phyloP scores from a whole-genome alignment of 2,329 filamentous ascomycete genomes.

The Escovopsis sp. region DNA sequence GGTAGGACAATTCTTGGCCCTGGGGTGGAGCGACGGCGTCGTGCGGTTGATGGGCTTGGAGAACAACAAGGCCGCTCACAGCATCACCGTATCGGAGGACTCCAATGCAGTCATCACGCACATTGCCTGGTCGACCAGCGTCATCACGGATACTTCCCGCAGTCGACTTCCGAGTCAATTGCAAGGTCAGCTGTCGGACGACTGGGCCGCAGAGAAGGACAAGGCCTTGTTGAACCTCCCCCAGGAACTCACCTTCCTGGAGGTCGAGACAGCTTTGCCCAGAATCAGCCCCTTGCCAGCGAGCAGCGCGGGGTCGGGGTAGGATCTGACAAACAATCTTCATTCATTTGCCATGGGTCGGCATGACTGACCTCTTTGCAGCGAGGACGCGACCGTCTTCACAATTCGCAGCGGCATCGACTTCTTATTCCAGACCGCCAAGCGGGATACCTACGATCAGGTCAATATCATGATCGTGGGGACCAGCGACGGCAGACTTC shows the following conservation, averaged over 20 bases:
- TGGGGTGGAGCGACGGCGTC: slow-evolving; percentile 70
- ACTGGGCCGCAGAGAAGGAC: slow-evolving; percentile 4
- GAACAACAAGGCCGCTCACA: slow-evolving; percentile 66
- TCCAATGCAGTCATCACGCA: slow-evolving; percentile 30
- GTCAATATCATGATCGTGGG: slow-evolving; percentile 69
- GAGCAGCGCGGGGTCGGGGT: slow-evolving; percentile 47
- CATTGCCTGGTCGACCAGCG: slow-evolving; percentile 38
- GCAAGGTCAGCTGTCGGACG: slow-evolving; percentile 6
- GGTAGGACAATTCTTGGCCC: slow-evolving; percentile 56
- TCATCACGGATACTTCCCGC: slow-evolving; percentile 18
- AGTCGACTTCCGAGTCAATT: slow-evolving; percentile 5
- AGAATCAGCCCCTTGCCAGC: slow-evolving; percentile 57
- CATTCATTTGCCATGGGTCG: not conserved
- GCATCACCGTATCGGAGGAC: slow-evolving; percentile 40
- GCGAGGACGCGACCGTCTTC: slow-evolving; percentile 47
- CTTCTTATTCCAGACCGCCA: slow-evolving; percentile 49
- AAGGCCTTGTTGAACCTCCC: slow-evolving; percentile 41
- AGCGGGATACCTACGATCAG: slow-evolving; percentile 52
- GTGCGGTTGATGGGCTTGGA: slow-evolving; percentile 66
- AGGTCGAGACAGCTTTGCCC: slow-evolving; percentile 61
- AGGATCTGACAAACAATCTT: slow-evolving; percentile 17
- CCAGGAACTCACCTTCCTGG: slow-evolving; percentile 55
- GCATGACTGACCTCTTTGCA: slow-evolving; percentile 5
- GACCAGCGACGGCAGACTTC: slow-evolving; percentile 53
- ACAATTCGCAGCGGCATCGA: slow-evolving; percentile 56